These are phyloP conservation scores for Talaromyces liani DNA, from an alignment of 495 filamentous ascomycete genomes.

Conservation along the genomic window DNA sequence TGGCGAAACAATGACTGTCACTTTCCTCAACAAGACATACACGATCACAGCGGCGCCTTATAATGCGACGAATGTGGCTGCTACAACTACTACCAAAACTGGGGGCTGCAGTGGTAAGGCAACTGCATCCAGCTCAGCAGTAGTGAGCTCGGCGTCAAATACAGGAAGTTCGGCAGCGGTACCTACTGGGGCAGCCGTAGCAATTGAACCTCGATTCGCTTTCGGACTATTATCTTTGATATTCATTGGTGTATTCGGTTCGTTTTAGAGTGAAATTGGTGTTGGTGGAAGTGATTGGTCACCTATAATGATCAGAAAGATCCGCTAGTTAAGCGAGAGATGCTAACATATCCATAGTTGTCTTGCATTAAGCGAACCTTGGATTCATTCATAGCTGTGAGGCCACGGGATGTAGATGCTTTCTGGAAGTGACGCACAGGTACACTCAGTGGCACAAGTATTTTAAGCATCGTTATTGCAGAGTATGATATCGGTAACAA, in stretches of 20 bases:
- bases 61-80: background rate
- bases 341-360: too few relatives aligned
- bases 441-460: too few relatives aligned
- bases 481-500: too few relatives aligned
- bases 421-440: too few relatives aligned
- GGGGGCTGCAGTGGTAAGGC: background rate
- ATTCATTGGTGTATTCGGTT: background rate
- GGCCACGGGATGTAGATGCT: too few relatives aligned
- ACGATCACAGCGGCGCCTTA: background rate
- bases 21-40: background rate
- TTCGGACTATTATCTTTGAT: background rate
- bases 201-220: background rate
- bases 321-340: background rate
- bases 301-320: background rate
- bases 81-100: background rate
- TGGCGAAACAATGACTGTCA: slow-evolving; percentile 6
- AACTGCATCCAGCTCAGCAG: background rate
- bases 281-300: background rate
- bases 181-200: background rate
- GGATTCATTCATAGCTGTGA: too few relatives aligned
- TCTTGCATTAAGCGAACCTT: too few relatives aligned
- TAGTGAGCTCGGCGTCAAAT: background rate
- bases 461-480: too few relatives aligned
- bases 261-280: background rate
- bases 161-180: background rate